Percentiles rank a stretch among this genome's conserved stretches.
Evolutionary conservation across 192 early-diverging fungal genomes (phyloP).

Genomic region (Chytriomyces sp.): DNA sequence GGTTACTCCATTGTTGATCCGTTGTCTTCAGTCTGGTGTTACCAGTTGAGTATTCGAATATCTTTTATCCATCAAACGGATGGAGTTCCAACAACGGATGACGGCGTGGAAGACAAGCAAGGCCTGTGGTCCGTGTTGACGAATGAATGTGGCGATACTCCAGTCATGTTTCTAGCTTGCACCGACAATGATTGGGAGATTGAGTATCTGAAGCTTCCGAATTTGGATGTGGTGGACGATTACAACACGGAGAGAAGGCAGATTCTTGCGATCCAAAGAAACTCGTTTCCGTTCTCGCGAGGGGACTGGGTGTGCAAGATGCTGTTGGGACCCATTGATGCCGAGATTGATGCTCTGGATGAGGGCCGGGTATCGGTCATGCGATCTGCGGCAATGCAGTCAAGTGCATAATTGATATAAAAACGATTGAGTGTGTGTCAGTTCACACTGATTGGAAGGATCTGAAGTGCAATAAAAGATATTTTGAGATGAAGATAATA

Average conservation of each 20-base stretch:
- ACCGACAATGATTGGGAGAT: neutral
- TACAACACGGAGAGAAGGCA: slow-evolving; percentile 8
- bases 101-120: neutral
- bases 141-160: neutral
- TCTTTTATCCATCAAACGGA: slow-evolving; percentile 48
- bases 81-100: neutral
- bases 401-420: too few relatives aligned
- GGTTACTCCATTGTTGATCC: slow-evolving; percentile 76
- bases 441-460: too few relatives aligned
- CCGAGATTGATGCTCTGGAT: slow-evolving; percentile 33
- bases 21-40: slow-evolving; percentile 56
- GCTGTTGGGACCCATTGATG: slow-evolving; percentile 12
- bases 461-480: too few relatives aligned
- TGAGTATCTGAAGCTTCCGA: slow-evolving; percentile 5
- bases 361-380: neutral
- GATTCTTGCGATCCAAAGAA: neutral
- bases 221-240: slow-evolving; percentile 14
- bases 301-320: slow-evolving; percentile 26
- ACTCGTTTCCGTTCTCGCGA: slow-evolving; percentile 1
- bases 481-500: too few relatives aligned
- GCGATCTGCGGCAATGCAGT: too few relatives aligned
- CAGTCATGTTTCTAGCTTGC: slow-evolving; percentile 1
- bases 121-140: neutral
- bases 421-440: too few relatives aligned
- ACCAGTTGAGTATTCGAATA: slow-evolving; percentile 37